Conservation (phyloP, 2,329 filamentous ascomycete species). For the Exophiala spinifera region DNA sequence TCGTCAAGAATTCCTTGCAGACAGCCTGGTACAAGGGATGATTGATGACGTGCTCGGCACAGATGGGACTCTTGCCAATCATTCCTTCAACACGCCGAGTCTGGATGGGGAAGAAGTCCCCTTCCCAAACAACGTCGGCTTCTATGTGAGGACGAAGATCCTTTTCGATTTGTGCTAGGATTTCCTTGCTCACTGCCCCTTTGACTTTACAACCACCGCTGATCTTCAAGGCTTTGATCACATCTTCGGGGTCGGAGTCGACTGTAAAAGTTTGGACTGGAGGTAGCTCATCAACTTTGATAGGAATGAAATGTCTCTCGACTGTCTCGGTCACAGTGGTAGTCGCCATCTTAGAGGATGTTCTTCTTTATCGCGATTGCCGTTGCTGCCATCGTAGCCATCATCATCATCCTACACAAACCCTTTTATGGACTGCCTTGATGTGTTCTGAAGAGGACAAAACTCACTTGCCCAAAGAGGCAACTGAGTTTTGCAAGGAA, state of each 20-base stretch:
- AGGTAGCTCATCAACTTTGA: slow-evolving; percentile 12
- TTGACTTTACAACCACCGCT: not conserved
- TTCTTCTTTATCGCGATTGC: not conserved
- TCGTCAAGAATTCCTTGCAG: slow-evolving; percentile 32
- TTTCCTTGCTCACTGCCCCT: not conserved
- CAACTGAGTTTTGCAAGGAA: not conserved
- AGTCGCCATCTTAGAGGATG: slow-evolving; percentile 5
- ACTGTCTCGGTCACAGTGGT: slow-evolving; percentile 1
- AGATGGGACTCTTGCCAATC: slow-evolving; percentile 14
- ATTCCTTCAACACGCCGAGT: slow-evolving; percentile 17
- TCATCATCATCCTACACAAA: no score
- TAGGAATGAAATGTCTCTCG: slow-evolving; percentile 10
- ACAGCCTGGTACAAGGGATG: slow-evolving; percentile 31
- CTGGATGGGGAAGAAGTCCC: slow-evolving; percentile 22
- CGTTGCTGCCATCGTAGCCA: not conserved
- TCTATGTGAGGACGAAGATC: slow-evolving; percentile 12
- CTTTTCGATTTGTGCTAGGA: not conserved
- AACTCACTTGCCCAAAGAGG: slow-evolving; percentile 6
- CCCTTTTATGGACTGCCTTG: no score
- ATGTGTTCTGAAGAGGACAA: not conserved
- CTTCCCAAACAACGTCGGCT: slow-evolving; percentile 15
- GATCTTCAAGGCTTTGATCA: slow-evolving; percentile 10
- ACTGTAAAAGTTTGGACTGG: slow-evolving; percentile 12
- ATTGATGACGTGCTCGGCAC: slow-evolving; percentile 26
- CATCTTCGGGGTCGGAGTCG: slow-evolving; percentile 5